Conservation (phyloP, 2,329 filamentous ascomycete species). For the Aspergillus cejpii region DNA sequence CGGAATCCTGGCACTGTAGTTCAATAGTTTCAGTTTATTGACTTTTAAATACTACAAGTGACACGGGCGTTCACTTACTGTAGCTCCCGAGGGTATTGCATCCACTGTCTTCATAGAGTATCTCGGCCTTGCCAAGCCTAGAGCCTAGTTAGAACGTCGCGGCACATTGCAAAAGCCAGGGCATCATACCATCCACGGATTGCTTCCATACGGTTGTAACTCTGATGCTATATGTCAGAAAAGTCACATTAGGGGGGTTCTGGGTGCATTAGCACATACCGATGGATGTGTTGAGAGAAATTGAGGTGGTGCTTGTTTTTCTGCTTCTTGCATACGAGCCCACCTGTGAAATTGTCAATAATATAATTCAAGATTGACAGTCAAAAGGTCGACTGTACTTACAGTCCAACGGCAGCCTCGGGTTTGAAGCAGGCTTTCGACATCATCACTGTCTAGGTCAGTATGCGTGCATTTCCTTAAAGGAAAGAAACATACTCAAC, state of each 20-base stretch:
- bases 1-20: constrained; percentile 20
- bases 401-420: constrained; percentile 48
- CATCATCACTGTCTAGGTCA: constrained; percentile 50
- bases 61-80: constrained; percentile 19
- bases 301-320: constrained; percentile 46
- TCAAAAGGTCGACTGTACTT: constrained; percentile 10
- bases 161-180: not conserved
- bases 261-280: constrained; percentile 18
- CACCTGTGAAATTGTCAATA: constrained; percentile 30
- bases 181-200: constrained; percentile 47
- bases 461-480: not conserved
- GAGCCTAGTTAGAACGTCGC: constrained; percentile 10
- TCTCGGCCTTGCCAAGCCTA: constrained; percentile 38
- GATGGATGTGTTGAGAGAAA: constrained; percentile 57
- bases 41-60: not conserved
- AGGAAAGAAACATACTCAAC: constrained; percentile 34
- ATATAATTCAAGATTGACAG: not conserved
- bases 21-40: constrained; percentile 2
- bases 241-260: not conserved
- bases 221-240: constrained; percentile 22
- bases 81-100: constrained; percentile 28
- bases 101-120: constrained; percentile 35
- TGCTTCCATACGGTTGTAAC: constrained; percentile 50
- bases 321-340: constrained; percentile 46
- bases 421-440: constrained; percentile 56